phyloP scores from a whole-genome alignment of 768 basidiomycete species.

The Lentinula sp. region DNA sequence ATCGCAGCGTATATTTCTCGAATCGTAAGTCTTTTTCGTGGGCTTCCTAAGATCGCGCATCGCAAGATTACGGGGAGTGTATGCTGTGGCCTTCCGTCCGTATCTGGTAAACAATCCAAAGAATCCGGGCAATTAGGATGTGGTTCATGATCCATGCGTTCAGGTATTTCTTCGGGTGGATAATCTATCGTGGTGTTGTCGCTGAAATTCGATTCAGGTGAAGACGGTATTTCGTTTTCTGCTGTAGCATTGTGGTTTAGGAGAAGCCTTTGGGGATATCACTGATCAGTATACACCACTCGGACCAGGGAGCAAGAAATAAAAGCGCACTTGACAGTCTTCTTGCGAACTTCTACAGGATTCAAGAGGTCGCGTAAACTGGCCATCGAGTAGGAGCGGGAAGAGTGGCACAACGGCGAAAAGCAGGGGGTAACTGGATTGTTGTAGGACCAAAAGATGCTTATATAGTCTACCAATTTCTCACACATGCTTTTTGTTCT shows the following conservation, averaged over 20 bases:
- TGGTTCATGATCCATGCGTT: slow-evolving; percentile 37
- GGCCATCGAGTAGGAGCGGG: slow-evolving; percentile 34
- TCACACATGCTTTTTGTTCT: slow-evolving; percentile 4
- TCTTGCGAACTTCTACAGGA: slow-evolving; percentile 36
- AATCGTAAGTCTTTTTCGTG: slow-evolving; percentile 71
- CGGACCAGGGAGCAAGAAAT: not conserved
- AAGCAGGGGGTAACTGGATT: not conserved
- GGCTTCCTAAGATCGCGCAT: slow-evolving; percentile 77
- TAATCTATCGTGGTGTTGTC: slow-evolving; percentile 20
- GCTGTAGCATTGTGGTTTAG: slow-evolving; percentile 14
- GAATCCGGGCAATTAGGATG: slow-evolving; percentile 78
- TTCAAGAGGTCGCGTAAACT: slow-evolving; percentile 52
- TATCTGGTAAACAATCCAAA: slow-evolving; percentile 72
- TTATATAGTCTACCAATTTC: slow-evolving; percentile 1
- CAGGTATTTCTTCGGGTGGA: slow-evolving; percentile 17
- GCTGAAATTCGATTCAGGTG: slow-evolving; percentile 26
- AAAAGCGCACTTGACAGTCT: slow-evolving; percentile 34
- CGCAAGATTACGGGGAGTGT: slow-evolving; percentile 81
- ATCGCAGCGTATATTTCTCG: slow-evolving; percentile 83
- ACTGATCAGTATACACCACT: not conserved
- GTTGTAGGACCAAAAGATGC: slow-evolving; percentile 20
- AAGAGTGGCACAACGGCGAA: not conserved
- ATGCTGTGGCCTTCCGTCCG: slow-evolving; percentile 73
- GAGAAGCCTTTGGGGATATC: slow-evolving; percentile 19
- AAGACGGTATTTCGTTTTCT: slow-evolving; percentile 26